Conservation (phyloP, 768 basidiomycete species). For the Serendipita vermifera region DNA sequence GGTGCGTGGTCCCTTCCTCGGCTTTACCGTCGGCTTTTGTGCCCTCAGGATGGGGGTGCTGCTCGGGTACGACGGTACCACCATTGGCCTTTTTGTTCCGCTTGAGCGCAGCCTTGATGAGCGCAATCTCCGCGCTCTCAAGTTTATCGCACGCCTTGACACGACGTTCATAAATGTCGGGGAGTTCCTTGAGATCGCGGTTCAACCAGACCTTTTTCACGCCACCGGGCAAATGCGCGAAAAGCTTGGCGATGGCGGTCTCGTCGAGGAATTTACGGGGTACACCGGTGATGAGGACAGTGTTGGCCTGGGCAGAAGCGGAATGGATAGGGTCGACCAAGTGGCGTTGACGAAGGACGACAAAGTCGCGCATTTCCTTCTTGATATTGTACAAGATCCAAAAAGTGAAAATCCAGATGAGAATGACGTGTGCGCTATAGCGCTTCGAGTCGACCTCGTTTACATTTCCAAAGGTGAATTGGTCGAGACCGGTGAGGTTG, state of each 20-base stretch:
- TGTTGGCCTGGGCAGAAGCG: constrained; percentile 71
- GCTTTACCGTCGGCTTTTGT: constrained; percentile 21
- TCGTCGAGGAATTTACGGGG: constrained; percentile 66
- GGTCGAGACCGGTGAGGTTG: constrained; percentile 45
- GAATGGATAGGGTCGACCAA: constrained; percentile 65
- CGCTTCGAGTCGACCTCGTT: constrained; percentile 35
- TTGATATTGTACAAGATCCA: constrained; percentile 81
- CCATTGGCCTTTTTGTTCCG: constrained; percentile 36
- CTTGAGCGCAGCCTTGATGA: constrained; percentile 67
- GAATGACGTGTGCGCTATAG: constrained; percentile 65
- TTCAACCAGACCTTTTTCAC: constrained; percentile 89
- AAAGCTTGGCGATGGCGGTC: constrained; percentile 49
- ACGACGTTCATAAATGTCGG: constrained; percentile 67
- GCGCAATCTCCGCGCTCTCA: constrained; percentile 69
- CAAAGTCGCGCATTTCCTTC: constrained; percentile 66
- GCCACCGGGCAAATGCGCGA: constrained; percentile 78
- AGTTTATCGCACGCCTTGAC: constrained; percentile 61
- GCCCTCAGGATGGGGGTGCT: constrained; percentile 34
- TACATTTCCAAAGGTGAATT: constrained; percentile 76
- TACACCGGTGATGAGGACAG: constrained; percentile 82
- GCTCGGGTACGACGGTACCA: constrained; percentile 17
- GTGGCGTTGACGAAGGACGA: constrained; percentile 67
- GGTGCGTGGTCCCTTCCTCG: constrained; percentile 22
- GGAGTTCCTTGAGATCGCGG: constrained; percentile 75
- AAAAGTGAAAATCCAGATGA: constrained; percentile 68